Evolutionary conservation across 1,284 basidiomycete species (phyloP).

Genomic region (Melampsora americana): DNA sequence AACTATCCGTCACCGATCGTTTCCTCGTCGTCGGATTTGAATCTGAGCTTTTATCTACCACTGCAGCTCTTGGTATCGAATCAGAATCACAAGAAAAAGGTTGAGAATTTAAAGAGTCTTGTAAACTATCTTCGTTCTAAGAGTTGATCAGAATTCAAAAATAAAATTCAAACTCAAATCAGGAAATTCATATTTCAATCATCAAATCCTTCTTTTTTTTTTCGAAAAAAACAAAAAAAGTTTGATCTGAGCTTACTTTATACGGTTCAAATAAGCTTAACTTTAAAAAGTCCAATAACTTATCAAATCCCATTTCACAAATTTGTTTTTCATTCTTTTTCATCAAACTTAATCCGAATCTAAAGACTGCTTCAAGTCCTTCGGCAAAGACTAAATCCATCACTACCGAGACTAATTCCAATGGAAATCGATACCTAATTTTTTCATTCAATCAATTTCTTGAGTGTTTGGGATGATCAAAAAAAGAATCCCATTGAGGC

Average conservation of each 20-base stretch:
- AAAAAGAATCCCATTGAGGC: no score
- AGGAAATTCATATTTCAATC: background rate
- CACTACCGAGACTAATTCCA: conserved; percentile 90
- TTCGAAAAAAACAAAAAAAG: background rate
- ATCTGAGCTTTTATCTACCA: conserved; percentile 51
- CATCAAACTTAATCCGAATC: conserved; percentile 83
- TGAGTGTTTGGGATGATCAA: no score
- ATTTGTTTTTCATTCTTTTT: conserved; percentile 80
- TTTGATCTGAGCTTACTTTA: conserved; percentile 53
- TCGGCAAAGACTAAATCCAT: conserved; percentile 92
- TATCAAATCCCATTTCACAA: conserved; percentile 78
- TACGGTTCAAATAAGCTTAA: conserved; percentile 77
- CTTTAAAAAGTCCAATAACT: conserved; percentile 77
- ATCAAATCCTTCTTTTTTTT: background rate
- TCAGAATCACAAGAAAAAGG: conserved; percentile 3
- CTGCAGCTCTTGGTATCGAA: conserved; percentile 36
- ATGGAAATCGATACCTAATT: conserved; percentile 72
- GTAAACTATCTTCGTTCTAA: background rate
- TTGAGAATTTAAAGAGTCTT: background rate
- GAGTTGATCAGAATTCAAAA: background rate
- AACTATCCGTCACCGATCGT: conserved; percentile 51
- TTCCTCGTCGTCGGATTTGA: conserved; percentile 49
- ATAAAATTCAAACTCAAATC: background rate
- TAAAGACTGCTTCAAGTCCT: conserved; percentile 93
- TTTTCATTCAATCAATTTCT: no score